Base-by-base conservation (phyloP, 2,329 filamentous ascomycete species). In the Helminthosporium solani region DNA sequence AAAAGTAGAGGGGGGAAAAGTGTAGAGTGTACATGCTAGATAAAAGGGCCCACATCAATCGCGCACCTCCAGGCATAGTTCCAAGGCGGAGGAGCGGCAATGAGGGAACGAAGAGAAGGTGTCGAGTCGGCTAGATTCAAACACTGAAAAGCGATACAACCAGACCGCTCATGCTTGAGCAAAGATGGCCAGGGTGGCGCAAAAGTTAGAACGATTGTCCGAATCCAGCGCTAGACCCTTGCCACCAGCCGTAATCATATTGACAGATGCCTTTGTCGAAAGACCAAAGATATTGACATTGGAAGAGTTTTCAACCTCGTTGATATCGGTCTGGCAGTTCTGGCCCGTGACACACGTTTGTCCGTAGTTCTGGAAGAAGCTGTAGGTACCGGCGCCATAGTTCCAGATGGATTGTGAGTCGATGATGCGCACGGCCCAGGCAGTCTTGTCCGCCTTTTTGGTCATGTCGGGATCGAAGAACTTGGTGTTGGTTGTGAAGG, bases 361-460 rank as follows among this genome's bases (percentile, higher is more conserved):
- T 27, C 61, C 61, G 66, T 83, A 83, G 66, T 80, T 76, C 57
- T 78, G 72, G 71, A 83, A 84, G 73, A 82, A 84, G 40, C 70
- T 76, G 68, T 74, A 75, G 77, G 87, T 66, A 73, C 76, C 76
- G 1, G 70, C 64, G 34, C 73, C 72, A 59, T 76, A 77, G 57
- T 72, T 68, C 61, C 75, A 69, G 47, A 78, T 68, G 54, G 67
- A 67, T 21, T 56, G 57, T 40, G 57, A 64, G 51, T 72, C 66
- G 40, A 71, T 58, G 52, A 75, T 56, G 44, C 74, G 71, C 8
- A 76, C 65, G 28, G 73, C 75, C 75, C 75, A 77, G 9, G 74
- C 68, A 34, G 75, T 70, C 49, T 72, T 69, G 60, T 57, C 54
- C 14, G 56, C 52, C 42, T 44, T 57, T 31, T 51, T 28, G 38